A percentile compares a stretch with the other conserved stretches of the same genome.
Conservation (phyloP, 2,329 filamentous ascomycete species). For the Ciborinia camelliae region DNA sequence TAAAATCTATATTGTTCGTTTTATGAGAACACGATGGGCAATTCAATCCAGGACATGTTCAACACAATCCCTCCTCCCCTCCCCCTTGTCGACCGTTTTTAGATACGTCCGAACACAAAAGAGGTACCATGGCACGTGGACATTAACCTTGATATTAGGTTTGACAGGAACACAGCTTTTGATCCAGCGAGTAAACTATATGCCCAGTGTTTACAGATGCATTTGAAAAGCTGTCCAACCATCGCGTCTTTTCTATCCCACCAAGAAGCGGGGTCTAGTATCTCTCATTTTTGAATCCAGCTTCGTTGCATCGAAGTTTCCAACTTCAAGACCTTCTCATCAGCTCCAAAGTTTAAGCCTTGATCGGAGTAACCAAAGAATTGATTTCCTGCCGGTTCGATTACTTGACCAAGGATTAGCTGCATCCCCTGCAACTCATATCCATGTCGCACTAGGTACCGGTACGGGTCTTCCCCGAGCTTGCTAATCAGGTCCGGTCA, state of each 20-base stretch:
- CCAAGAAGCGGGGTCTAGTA: constrained; percentile 2
- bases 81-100: neutral
- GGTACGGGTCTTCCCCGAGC: neutral
- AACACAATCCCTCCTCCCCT: neutral
- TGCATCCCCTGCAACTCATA: neutral
- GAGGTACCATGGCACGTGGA: constrained; percentile 11
- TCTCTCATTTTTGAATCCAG: neutral
- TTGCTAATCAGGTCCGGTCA: neutral
- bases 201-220: neutral
- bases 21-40: neutral
- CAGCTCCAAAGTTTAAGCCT: neutral
- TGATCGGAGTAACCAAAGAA: neutral
- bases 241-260: neutral
- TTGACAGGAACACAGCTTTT: neutral
- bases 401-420: neutral
- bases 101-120: constrained; percentile 9
- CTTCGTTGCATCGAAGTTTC: neutral
- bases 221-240: neutral
- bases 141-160: neutral
- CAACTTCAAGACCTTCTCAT: neutral
- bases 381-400: neutral
- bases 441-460: neutral
- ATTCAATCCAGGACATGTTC: neutral
- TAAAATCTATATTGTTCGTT: neutral
- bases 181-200: neutral